Conservation (phyloP, 495 filamentous ascomycete genomes). For the Trichoderma parareesei region DNA sequence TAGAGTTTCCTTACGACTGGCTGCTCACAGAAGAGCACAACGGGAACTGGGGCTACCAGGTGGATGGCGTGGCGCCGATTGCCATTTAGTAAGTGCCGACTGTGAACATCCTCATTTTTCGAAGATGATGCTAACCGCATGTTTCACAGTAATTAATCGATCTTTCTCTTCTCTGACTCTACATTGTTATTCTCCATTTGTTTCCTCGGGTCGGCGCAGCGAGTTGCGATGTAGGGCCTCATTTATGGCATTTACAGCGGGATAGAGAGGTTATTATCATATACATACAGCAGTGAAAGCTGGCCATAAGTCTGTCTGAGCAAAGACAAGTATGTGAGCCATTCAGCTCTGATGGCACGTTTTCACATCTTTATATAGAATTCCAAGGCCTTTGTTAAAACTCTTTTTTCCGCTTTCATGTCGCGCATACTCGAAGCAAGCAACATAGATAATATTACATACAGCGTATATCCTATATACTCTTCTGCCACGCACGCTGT, state of each 20-base stretch:
- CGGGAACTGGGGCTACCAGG: slow-evolving; percentile 94
- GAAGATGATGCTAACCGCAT: not conserved
- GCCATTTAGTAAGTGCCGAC: slow-evolving; percentile 82
- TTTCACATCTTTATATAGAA: not conserved
- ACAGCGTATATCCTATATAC: not conserved
- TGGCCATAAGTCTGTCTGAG: not conserved
- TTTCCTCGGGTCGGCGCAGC: not conserved
- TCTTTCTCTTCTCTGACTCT: not conserved
- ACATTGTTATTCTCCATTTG: not conserved
- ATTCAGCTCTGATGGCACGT: not conserved
- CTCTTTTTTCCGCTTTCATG: not conserved
- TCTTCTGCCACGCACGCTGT: not conserved
- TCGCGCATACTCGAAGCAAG: too few relatives aligned
- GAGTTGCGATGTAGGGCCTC: not conserved
- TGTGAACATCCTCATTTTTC: not conserved
- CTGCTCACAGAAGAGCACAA: slow-evolving; percentile 80
- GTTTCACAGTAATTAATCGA: slow-evolving; percentile 1
- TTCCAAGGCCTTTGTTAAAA: not conserved
- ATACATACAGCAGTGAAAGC: not conserved
- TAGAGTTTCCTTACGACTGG: slow-evolving; percentile 94
- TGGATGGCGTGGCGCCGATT: slow-evolving; percentile 90
- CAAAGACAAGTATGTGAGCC: not conserved
- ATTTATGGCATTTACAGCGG: not conserved
- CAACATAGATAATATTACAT: not conserved
- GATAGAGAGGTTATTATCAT: not conserved